A percentile compares a stretch with the other conserved stretches of the same genome.
These are phyloP conservation scores for Phylloporus scabripes DNA, from an alignment of 768 basidiomycete genomes.

Conservation along the genomic window DNA sequence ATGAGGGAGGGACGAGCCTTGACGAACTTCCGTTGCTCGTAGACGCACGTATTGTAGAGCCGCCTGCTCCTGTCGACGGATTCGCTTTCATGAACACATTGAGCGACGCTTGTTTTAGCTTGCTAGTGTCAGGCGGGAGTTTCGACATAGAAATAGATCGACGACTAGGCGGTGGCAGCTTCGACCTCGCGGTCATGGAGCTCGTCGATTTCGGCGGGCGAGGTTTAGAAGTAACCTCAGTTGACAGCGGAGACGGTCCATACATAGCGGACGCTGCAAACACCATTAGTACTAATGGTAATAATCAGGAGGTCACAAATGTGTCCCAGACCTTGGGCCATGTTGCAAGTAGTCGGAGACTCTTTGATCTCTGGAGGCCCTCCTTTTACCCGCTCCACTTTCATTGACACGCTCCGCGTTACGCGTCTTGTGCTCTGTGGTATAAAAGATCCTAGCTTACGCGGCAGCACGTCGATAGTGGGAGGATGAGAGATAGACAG, in stretches of 20 bases:
- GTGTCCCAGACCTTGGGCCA: constrained; percentile 1
- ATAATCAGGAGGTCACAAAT: background rate
- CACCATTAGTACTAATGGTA: background rate
- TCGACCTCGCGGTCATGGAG: constrained; percentile 1
- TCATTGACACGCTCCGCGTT: constrained; percentile 28
- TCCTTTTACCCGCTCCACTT: constrained; percentile 9
- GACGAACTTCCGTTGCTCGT: constrained; percentile 8
- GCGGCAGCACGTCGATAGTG: constrained; percentile 12
- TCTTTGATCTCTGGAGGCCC: background rate
- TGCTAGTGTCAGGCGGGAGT: constrained; percentile 8
- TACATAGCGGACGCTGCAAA: constrained; percentile 1
- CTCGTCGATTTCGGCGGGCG: constrained; percentile 7
- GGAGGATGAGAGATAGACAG: background rate
- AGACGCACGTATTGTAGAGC: constrained; percentile 1
- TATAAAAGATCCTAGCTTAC: constrained; percentile 11
- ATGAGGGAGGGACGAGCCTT: constrained; percentile 4
- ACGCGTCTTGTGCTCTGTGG: constrained; percentile 16
- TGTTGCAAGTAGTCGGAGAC: background rate
- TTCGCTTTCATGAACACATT: constrained; percentile 18
- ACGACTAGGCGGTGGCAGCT: background rate
- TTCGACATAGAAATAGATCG: constrained; percentile 13
- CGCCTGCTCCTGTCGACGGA: background rate
- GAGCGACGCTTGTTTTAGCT: constrained; percentile 25
- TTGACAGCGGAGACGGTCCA: background rate
- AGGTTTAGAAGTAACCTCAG: constrained; percentile 1